Evolutionary conservation across 2,329 filamentous ascomycete species (phyloP).

Genomic region (Aspergillus caelatus): DNA sequence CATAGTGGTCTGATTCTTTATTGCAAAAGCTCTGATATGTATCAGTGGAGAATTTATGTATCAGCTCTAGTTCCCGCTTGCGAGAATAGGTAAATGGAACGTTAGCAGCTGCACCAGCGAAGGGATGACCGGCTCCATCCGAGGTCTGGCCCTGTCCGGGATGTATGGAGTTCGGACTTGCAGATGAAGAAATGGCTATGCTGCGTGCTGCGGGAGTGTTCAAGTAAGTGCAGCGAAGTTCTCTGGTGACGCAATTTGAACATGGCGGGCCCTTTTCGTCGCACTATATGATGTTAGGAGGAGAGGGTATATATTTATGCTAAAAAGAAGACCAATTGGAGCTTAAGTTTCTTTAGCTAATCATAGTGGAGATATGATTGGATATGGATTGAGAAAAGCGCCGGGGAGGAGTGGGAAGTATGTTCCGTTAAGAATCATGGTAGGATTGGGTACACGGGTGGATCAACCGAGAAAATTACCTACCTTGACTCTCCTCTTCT

Average conservation of each 20-base stretch:
- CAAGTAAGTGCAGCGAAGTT: constrained; percentile 36
- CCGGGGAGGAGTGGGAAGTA: background rate
- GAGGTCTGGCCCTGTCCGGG: background rate
- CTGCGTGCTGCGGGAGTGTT: constrained; percentile 23
- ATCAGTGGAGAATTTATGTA: constrained; percentile 55
- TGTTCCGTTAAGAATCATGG: background rate
- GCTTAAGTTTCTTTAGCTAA: background rate
- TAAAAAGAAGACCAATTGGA: background rate
- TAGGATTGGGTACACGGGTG: background rate
- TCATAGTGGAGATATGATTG: background rate
- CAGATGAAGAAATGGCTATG: constrained; percentile 8
- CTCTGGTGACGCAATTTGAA: constrained; percentile 40
- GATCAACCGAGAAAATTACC: background rate
- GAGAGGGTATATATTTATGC: background rate
- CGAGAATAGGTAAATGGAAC: constrained; percentile 21
- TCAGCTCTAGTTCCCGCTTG: constrained; percentile 51
- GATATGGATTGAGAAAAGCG: background rate
- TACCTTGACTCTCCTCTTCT: constrained; percentile 46
- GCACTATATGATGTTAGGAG: constrained; percentile 33
- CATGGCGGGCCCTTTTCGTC: constrained; percentile 45
- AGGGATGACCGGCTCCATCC: background rate
- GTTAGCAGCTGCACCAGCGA: background rate
- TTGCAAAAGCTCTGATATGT: constrained; percentile 49
- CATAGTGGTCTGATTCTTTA: constrained; percentile 32
- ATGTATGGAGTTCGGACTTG: constrained; percentile 12